A percentile compares a stretch with the other conserved stretches of the same genome.
Conservation (phyloP, 1,139 yeast genomes). For the Protomyces inouyei region DNA sequence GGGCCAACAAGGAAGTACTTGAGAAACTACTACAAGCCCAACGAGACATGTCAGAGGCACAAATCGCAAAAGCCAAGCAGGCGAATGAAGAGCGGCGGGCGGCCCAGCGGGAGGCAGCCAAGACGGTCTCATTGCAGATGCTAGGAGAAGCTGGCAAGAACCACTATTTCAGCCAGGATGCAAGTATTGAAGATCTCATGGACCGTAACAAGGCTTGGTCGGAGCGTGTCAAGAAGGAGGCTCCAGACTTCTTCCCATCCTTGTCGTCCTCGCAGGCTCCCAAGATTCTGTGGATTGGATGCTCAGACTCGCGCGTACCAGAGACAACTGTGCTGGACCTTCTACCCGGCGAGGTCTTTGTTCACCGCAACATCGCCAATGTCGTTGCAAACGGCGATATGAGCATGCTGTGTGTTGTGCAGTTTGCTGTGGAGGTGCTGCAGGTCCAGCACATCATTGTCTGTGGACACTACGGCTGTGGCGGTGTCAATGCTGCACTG, state of each 20-base stretch:
- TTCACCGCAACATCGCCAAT: slow-evolving; percentile 91
- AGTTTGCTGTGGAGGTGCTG: slow-evolving; percentile 82
- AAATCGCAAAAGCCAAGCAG: not conserved
- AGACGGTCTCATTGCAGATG: slow-evolving; percentile 16
- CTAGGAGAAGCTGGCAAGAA: slow-evolving; percentile 7
- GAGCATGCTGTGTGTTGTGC: slow-evolving; percentile 74
- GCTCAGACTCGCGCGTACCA: slow-evolving; percentile 88
- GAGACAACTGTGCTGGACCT: slow-evolving; percentile 66
- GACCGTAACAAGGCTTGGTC: slow-evolving; percentile 67
- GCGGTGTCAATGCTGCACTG: slow-evolving; percentile 87
- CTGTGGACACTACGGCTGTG: slow-evolving; percentile 98
- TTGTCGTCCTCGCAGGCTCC: slow-evolving; percentile 87
- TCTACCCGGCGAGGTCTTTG: slow-evolving; percentile 85
- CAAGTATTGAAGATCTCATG: slow-evolving; percentile 40
- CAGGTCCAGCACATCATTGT: slow-evolving; percentile 78
- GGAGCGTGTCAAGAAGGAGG: slow-evolving; percentile 52
- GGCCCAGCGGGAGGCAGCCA: not conserved
- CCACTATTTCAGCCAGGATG: slow-evolving; percentile 18
- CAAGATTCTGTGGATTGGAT: slow-evolving; percentile 92
- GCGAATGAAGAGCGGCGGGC: not conserved
- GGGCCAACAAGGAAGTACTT: not conserved
- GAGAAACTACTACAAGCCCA: not conserved
- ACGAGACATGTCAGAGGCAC: not conserved
- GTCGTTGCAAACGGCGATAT: slow-evolving; percentile 67
- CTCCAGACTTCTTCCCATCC: slow-evolving; percentile 60